These are phyloP conservation scores for Arctium minus DNA, from an alignment of 129 eudicot genomes.

Conservation along the genomic window DNA sequence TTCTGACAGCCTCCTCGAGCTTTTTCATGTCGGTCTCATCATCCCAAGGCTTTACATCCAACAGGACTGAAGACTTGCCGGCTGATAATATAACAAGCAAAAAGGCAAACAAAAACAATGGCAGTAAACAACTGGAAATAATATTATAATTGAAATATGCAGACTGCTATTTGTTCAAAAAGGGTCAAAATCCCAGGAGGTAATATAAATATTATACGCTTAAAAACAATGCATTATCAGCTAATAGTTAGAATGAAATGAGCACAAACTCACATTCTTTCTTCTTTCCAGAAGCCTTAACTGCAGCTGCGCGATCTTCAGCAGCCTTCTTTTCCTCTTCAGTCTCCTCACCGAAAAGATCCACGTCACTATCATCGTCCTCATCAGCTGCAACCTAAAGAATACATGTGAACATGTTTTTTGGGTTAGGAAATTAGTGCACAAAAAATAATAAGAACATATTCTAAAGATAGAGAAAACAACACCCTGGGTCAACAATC, in stretches of 20 bases:
- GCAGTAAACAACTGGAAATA: background rate
- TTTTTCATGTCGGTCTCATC: constrained; percentile 39
- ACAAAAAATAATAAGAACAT: background rate
- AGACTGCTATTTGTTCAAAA: background rate
- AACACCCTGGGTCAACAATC: background rate
- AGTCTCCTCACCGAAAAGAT: constrained; percentile 92
- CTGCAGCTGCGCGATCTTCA: constrained; percentile 87
- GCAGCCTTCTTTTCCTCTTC: constrained; percentile 97
- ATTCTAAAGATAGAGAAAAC: no score
- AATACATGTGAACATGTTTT: background rate
- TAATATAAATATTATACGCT: no score
- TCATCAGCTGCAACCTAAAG: constrained; percentile 72
- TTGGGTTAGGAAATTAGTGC: background rate
- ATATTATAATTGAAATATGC: background rate
- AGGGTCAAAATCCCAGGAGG: no score
- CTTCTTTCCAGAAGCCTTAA: constrained; percentile 83
- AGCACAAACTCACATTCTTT: constrained; percentile 66
- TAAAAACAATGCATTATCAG: background rate
- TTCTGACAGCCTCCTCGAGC: constrained; percentile 43
- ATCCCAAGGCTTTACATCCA: constrained; percentile 40
- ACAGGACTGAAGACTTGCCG: constrained; percentile 53
- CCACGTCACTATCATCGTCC: constrained; percentile 87
- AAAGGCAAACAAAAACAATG: background rate
- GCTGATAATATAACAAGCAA: constrained; percentile 35
- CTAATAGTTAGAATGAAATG: background rate